phyloP scores from a whole-genome alignment of 495 filamentous ascomycete genomes.

The Talaromyces nanjingensis region DNA sequence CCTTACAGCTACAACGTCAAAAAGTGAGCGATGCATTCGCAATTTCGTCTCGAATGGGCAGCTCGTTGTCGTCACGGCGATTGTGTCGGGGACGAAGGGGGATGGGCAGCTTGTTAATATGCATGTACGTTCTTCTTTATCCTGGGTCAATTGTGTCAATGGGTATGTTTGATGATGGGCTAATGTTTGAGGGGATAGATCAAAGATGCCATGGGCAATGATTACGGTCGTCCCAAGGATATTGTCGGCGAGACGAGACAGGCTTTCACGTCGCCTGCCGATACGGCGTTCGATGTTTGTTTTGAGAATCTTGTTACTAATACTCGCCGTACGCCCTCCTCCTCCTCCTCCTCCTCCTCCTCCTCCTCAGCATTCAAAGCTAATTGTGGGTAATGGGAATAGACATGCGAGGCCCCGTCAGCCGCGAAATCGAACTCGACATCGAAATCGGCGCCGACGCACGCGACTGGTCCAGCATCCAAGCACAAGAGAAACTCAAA shows the following conservation, averaged over 20 bases:
- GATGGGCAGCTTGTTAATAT: slow-evolving; percentile 94
- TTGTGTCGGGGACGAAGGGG: slow-evolving; percentile 72
- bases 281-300: slow-evolving; percentile 95
- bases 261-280: slow-evolving; percentile 91
- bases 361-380: no score
- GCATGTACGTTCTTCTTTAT: slow-evolving; percentile 58
- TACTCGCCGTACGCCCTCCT: slow-evolving; percentile 48
- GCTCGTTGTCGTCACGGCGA: slow-evolving; percentile 96
- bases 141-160: no score
- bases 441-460: slow-evolving; percentile 98
- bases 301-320: slow-evolving; percentile 75
- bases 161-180: not conserved
- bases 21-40: slow-evolving; percentile 81
- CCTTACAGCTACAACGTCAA: slow-evolving; percentile 60
- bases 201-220: slow-evolving; percentile 88
- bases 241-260: slow-evolving; percentile 85
- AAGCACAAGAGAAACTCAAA: slow-evolving; percentile 95
- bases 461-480: slow-evolving; percentile 95
- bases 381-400: slow-evolving; percentile 13
- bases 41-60: slow-evolving; percentile 94
- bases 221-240: slow-evolving; percentile 86
- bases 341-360: not conserved
- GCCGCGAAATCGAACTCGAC: slow-evolving; percentile 83
- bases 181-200: slow-evolving; percentile 52
- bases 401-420: slow-evolving; percentile 45